Conservation (phyloP, 352 stramenopile genomes). For the Phytophthora ramorum region DNA sequence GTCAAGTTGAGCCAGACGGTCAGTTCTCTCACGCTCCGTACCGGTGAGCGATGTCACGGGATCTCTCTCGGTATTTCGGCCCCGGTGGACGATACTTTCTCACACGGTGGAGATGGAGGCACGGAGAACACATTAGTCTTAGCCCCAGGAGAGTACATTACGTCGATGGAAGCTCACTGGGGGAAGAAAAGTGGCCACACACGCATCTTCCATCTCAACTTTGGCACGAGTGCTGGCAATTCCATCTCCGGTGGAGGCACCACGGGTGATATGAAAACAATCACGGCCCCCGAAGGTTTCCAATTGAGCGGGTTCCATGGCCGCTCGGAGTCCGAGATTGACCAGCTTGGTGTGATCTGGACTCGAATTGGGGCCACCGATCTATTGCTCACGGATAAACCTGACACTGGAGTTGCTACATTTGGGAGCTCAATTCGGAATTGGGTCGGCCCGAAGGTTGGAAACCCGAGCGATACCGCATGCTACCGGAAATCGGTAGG, state of each 20-base stretch:
- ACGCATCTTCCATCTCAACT: constrained; percentile 19
- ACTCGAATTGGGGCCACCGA: constrained; percentile 10
- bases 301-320: constrained; percentile 17
- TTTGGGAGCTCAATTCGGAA: constrained; percentile 20
- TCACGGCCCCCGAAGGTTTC: constrained; percentile 11
- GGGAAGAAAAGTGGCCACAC: constrained; percentile 18
- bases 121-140: constrained; percentile 11
- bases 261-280: background rate
- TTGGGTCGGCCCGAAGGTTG: constrained; percentile 23
- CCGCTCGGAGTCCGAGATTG: constrained; percentile 9
- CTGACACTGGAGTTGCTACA: background rate
- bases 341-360: constrained; percentile 27
- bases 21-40: constrained; percentile 11
- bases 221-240: constrained; percentile 11
- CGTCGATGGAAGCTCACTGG: constrained; percentile 14
- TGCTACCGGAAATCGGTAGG: constrained; percentile 22
- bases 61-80: constrained; percentile 3
- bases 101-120: constrained; percentile 12
- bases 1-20: constrained; percentile 5
- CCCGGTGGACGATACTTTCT: background rate
- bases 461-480: constrained; percentile 14
- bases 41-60: constrained; percentile 4
- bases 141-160: constrained; percentile 10
- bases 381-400: constrained; percentile 5
- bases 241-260: constrained; percentile 1